These are phyloP conservation scores for Xylaria venustula DNA, from an alignment of 495 filamentous ascomycete species.

Conservation along the genomic window DNA sequence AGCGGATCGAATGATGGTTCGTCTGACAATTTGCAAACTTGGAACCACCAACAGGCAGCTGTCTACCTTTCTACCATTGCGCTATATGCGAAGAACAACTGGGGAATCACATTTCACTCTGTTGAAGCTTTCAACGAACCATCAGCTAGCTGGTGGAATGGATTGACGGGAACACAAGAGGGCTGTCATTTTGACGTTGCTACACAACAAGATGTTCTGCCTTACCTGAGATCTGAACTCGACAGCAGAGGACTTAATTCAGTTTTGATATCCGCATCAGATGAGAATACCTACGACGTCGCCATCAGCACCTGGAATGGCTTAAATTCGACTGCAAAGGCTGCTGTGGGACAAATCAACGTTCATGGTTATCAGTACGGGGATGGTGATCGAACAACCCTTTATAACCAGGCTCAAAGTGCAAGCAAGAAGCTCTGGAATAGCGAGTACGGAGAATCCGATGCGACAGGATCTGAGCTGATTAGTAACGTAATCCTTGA, in stretches of 20 bases:
- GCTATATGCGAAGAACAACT: constrained; percentile 32
- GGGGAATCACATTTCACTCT: constrained; percentile 32
- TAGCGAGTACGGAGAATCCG: constrained; percentile 40
- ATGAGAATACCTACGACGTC: constrained; percentile 33
- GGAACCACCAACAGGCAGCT: constrained; percentile 37
- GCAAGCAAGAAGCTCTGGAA: constrained; percentile 37
- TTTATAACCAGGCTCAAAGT: constrained; percentile 19
- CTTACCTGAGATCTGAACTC: constrained; percentile 29
- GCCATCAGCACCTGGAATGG: constrained; percentile 29
- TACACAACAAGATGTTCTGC: constrained; percentile 22
- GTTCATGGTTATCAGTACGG: constrained; percentile 41
- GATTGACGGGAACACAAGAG: constrained; percentile 32
- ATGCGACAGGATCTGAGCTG: constrained; percentile 30
- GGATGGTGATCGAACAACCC: constrained; percentile 22
- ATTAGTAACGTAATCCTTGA: constrained; percentile 36
- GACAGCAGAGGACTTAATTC: constrained; percentile 24
- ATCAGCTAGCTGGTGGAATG: constrained; percentile 37
- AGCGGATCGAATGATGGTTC: constrained; percentile 30
- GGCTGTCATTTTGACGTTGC: constrained; percentile 33
- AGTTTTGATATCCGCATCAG: constrained; percentile 29
- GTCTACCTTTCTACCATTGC: constrained; percentile 42
- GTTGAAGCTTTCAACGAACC: constrained; percentile 43
- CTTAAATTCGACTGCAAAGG: constrained; percentile 23
- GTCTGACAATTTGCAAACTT: constrained; percentile 35
- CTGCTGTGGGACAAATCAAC: constrained; percentile 30